These are phyloP conservation scores for Centella asiatica DNA, from an alignment of 129 eudicot genomes.

Conservation along the genomic window DNA sequence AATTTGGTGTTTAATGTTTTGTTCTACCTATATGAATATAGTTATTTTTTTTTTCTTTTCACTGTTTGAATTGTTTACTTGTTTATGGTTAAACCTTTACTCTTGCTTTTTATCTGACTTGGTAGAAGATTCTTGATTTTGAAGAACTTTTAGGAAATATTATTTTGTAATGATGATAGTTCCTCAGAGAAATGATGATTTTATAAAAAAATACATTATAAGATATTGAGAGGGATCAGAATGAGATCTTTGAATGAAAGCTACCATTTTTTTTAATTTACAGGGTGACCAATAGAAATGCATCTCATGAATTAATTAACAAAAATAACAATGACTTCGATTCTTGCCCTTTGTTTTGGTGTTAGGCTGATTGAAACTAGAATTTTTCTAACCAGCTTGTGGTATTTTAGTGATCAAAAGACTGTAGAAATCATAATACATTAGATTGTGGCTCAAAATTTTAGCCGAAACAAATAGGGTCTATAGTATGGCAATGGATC, in stretches of 20 bases:
- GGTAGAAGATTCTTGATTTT: slow-evolving; percentile 22
- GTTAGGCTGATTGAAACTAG: slow-evolving; percentile 1
- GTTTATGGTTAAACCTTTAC: slow-evolving; percentile 19
- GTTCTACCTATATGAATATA: background rate
- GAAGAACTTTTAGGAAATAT: slow-evolving; percentile 28
- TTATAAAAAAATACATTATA: slow-evolving; percentile 8
- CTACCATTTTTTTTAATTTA: slow-evolving; percentile 6
- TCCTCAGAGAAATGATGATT: slow-evolving; percentile 8
- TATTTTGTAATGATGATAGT: slow-evolving; percentile 16
- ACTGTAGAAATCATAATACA: background rate
- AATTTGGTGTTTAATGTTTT: background rate
- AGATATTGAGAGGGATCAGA: slow-evolving; percentile 8
- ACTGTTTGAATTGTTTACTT: slow-evolving; percentile 28
- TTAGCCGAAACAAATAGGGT: no score
- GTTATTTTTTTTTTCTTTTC: background rate
- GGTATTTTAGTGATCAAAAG: background rate
- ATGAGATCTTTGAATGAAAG: background rate
- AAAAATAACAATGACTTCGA: background rate
- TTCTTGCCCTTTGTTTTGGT: slow-evolving; percentile 8
- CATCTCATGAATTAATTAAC: background rate
- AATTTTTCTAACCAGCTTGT: slow-evolving; percentile 2
- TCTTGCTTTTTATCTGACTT: slow-evolving; percentile 15
- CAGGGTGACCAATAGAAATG: background rate
- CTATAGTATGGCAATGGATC: no score
- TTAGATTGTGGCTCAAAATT: no score